Evolutionary conservation across 305 asterid genomes (phyloP).

Genomic region (Fraxinus floribunda): DNA sequence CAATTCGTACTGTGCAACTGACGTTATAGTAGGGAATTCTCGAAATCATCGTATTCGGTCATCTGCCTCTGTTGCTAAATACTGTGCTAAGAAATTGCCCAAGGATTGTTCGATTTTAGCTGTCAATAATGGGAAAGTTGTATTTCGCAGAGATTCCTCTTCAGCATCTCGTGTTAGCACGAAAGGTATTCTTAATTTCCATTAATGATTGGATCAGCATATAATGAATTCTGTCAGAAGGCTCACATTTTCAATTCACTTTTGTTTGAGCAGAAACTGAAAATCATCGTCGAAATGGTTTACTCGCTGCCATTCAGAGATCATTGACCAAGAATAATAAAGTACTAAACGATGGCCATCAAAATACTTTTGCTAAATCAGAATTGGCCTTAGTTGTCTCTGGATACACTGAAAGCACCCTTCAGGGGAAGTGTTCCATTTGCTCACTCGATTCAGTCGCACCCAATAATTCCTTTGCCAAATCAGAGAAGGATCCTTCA

Average conservation of each 20-base stretch:
- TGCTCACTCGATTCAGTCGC: conserved; percentile 36
- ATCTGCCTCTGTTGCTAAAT: conserved; percentile 74
- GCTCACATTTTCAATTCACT: conserved; percentile 1
- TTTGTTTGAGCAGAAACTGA: conserved; percentile 55
- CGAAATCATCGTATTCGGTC: conserved; percentile 69
- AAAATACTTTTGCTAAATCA: conserved; percentile 32
- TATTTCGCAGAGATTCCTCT: conserved; percentile 58
- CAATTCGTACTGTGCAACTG: conserved; percentile 60
- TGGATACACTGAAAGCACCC: conserved; percentile 17
- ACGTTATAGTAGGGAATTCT: conserved; percentile 72
- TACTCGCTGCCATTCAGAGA: conserved; percentile 66
- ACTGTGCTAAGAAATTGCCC: conserved; percentile 73
- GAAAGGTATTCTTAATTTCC: conserved; percentile 45
- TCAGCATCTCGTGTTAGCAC: conserved; percentile 35
- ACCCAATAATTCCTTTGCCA: conserved; percentile 13
- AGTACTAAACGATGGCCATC: conserved; percentile 43
- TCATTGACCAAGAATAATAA: conserved; percentile 59
- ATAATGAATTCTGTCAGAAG: neutral
- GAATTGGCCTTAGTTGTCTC: conserved; percentile 30
- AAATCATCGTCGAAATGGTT: conserved; percentile 46
- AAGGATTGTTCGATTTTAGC: conserved; percentile 71
- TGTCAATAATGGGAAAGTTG: conserved; percentile 72
- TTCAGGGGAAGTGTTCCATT: conserved; percentile 48
- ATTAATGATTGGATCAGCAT: conserved; percentile 5
- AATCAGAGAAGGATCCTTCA: conserved; percentile 25